phyloP scores from a whole-genome alignment of 495 filamentous ascomycete genomes.

The Pyrenula massariospora region DNA sequence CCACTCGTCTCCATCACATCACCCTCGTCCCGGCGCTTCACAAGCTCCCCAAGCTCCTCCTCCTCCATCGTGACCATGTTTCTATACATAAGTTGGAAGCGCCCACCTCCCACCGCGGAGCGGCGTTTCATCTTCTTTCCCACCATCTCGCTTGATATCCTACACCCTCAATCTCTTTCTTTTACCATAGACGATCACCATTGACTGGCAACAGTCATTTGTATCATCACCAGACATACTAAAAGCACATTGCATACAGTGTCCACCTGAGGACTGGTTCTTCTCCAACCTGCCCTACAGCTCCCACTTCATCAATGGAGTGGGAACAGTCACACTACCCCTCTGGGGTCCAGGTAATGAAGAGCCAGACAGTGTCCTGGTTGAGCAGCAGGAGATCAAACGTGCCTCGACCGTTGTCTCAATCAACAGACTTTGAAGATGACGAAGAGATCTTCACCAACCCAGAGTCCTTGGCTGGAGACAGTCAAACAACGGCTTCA shows the following conservation, averaged over 20 bases:
- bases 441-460: not conserved
- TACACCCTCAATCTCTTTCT: too few species aligned
- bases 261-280: not conserved
- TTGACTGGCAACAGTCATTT: not conserved
- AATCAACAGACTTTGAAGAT: slow-evolving; percentile 7
- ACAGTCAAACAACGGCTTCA: slow-evolving; percentile 61
- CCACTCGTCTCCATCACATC: not conserved
- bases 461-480: slow-evolving; percentile 33
- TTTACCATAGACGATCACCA: not conserved
- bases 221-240: not conserved
- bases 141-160: not conserved
- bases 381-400: not conserved
- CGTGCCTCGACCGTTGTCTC: not conserved
- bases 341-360: not conserved
- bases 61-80: not conserved
- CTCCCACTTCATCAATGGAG: not conserved
- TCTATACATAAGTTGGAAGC: not conserved
- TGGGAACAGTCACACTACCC: not conserved
- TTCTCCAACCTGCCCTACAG: not conserved
- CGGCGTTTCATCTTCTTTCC: not conserved
- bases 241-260: not conserved
- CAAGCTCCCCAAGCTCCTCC: not conserved
- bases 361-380: not conserved
- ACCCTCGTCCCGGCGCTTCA: not conserved
- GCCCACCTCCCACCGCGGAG: not conserved